Percentiles rank a stretch among this genome's conserved stretches.
These are phyloP conservation scores for Gastrolobium bilobum DNA, from an alignment of 306 rosid species.

Conservation along the genomic window DNA sequence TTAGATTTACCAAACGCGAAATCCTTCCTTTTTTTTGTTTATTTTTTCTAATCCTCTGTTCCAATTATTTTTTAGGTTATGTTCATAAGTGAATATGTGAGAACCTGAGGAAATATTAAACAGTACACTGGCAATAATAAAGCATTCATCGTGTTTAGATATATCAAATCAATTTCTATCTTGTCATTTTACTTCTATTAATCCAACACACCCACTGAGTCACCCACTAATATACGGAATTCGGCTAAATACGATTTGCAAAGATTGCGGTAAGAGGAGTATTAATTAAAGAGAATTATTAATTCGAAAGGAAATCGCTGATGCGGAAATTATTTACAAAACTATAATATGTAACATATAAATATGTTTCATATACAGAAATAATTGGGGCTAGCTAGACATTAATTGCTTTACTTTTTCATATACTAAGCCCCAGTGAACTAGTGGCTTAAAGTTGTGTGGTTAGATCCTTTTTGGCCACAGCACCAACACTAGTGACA, in stretches of 20 bases:
- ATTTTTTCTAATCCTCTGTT: too few species aligned
- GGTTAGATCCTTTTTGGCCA: conserved; percentile 44
- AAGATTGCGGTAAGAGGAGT: not conserved
- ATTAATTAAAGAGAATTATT: not conserved
- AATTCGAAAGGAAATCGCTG: not conserved
- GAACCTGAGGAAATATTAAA: too few species aligned
- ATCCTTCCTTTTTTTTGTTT: too few species aligned
- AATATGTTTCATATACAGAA: conserved; percentile 3
- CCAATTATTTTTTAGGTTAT: too few species aligned
- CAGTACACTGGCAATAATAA: not conserved
- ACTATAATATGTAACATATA: not conserved
- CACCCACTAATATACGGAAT: not conserved
- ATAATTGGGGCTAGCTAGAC: not conserved
- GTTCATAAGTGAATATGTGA: too few species aligned
- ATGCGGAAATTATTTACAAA: not conserved
- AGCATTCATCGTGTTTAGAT: not conserved
- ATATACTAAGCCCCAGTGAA: not conserved
- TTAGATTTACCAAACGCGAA: too few species aligned
- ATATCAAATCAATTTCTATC: not conserved
- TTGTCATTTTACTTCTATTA: not conserved
- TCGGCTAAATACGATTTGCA: not conserved
- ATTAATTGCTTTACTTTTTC: conserved; percentile 22
- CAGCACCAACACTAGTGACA: conserved; percentile 42
- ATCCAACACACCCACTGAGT: not conserved
- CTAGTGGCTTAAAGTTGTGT: conserved; percentile 42